Percentiles rank a stretch among this genome's conserved stretches.
Conservation (phyloP, 768 basidiomycete genomes). For the Guyanaporus albipodus region DNA sequence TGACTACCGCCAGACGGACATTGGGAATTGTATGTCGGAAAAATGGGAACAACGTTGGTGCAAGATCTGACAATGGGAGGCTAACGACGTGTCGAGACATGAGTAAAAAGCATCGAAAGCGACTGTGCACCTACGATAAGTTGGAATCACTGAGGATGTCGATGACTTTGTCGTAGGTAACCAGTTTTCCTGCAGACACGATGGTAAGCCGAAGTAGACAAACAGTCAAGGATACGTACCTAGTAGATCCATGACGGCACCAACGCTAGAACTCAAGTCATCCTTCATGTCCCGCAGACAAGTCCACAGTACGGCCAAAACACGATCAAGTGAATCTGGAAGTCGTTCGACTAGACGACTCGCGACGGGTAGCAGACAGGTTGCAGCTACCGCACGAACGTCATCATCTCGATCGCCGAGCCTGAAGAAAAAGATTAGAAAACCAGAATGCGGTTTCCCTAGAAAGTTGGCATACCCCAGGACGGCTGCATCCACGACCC, state of each 20-base stretch:
- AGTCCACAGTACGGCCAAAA: constrained; percentile 85
- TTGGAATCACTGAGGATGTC: constrained; percentile 62
- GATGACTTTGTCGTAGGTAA: constrained; percentile 76
- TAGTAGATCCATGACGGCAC: constrained; percentile 96
- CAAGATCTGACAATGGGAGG: constrained; percentile 75
- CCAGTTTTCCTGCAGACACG: constrained; percentile 62
- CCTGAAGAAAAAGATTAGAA: constrained; percentile 38
- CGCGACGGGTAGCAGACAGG: constrained; percentile 87
- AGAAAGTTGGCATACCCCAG: constrained; percentile 56
- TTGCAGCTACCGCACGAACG: constrained; percentile 91
- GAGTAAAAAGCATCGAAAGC: constrained; percentile 1
- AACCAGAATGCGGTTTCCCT: background rate
- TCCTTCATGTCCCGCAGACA: constrained; percentile 93
- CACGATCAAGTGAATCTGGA: constrained; percentile 62
- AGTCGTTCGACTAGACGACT: constrained; percentile 72
- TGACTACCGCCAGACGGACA: constrained; percentile 90
- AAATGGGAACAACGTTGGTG: constrained; percentile 89
- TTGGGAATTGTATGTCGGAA: constrained; percentile 95
- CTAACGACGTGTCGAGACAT: constrained; percentile 35
- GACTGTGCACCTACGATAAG: constrained; percentile 57
- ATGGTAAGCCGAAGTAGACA: constrained; percentile 2
- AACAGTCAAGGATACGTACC: constrained; percentile 43
- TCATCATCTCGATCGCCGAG: constrained; percentile 92
- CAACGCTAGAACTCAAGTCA: constrained; percentile 93
- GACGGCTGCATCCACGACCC: constrained; percentile 87